These are phyloP conservation scores for Beauveria brongniartii DNA, from an alignment of 2,329 filamentous ascomycete genomes.

Conservation along the genomic window DNA sequence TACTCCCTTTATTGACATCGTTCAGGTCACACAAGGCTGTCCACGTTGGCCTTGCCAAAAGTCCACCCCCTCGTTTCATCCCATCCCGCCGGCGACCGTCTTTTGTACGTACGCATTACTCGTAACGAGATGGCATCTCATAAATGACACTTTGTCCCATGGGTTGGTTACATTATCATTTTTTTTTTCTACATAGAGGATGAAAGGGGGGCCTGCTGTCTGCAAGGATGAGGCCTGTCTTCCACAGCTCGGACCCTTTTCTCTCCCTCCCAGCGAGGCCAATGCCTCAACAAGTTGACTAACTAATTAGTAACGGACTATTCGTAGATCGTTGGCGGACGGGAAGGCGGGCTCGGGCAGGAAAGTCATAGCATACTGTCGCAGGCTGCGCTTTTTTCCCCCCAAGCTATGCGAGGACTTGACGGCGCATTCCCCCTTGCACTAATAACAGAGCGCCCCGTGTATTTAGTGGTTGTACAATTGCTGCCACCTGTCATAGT, in stretches of 20 bases:
- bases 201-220: background rate
- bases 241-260: background rate
- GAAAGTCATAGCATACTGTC: constrained; percentile 1
- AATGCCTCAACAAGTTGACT: background rate
- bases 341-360: background rate
- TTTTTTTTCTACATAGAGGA: background rate
- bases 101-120: background rate
- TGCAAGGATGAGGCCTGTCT: background rate
- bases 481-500: background rate
- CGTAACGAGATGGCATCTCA: background rate
- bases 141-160: background rate
- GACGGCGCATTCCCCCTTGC: background rate
- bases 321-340: background rate
- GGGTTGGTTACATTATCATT: background rate
- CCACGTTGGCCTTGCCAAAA: background rate
- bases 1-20: background rate
- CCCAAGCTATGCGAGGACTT: background rate
- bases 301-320: too few relatives aligned
- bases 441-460: background rate
- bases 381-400: background rate
- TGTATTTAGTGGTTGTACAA: background rate
- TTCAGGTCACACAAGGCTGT: background rate
- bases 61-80: background rate
- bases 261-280: background rate
- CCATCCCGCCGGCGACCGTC: background rate